Conservation (phyloP, 345 rosid genomes). For the Erucastrum elatum region DNA sequence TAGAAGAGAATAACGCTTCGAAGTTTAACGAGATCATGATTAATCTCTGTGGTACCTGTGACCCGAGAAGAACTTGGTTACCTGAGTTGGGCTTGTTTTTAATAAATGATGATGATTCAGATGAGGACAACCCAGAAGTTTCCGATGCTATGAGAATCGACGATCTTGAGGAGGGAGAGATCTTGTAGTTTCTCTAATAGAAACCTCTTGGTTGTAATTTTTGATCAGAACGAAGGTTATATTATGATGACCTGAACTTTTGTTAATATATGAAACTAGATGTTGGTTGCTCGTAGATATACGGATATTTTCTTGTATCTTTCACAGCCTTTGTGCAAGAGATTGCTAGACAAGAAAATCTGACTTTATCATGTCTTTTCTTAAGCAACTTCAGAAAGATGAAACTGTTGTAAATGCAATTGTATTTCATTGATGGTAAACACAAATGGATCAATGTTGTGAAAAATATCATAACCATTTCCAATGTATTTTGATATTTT, state of each 20-base stretch:
- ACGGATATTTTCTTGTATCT: background rate
- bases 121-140: background rate
- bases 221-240: background rate
- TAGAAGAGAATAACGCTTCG: slow-evolving; percentile 44
- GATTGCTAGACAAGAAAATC: background rate
- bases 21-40: slow-evolving; percentile 57
- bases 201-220: slow-evolving; percentile 11
- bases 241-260: slow-evolving; percentile 9
- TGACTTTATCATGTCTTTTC: background rate
- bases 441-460: background rate
- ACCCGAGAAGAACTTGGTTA: background rate
- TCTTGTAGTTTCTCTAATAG: slow-evolving; percentile 20
- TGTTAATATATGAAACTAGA: slow-evolving; percentile 17
- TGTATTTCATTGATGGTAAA: background rate
- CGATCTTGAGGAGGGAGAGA: slow-evolving; percentile 86
- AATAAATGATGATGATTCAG: slow-evolving; percentile 48
- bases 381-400: background rate
- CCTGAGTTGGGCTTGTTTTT: slow-evolving; percentile 64
- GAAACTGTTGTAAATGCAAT: background rate
- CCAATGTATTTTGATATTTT: too few relatives aligned
- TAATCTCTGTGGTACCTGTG: slow-evolving; percentile 47
- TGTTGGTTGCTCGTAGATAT: background rate
- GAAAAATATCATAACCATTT: background rate
- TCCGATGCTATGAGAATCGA: slow-evolving; percentile 45
- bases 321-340: background rate